A percentile compares a stretch with the other conserved stretches of the same genome.
phyloP scores from a whole-genome alignment of 2,329 filamentous ascomycete genomes.

The Emergomyces africanus region DNA sequence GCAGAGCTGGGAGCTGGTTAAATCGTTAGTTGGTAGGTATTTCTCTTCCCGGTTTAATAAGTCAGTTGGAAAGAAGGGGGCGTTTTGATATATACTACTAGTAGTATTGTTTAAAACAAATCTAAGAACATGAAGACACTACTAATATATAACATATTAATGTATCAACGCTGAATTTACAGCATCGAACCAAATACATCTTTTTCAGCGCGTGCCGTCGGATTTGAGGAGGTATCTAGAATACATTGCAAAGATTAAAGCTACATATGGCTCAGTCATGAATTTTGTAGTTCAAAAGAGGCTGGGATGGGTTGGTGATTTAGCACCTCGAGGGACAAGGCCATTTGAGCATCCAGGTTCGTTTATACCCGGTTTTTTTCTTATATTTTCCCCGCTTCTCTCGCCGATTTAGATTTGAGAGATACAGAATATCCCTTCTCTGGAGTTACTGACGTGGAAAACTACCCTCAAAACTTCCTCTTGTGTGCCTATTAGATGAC shows the following conservation, averaged over 20 bases:
- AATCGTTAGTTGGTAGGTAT: constrained; percentile 38
- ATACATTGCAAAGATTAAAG: constrained; percentile 44
- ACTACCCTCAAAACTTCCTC: background rate
- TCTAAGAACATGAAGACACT: background rate
- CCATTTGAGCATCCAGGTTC: constrained; percentile 27
- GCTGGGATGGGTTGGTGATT: constrained; percentile 43
- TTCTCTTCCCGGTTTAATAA: background rate
- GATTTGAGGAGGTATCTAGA: constrained; percentile 46
- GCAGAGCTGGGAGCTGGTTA: constrained; percentile 58
- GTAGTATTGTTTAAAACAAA: background rate
- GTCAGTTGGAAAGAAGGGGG: background rate
- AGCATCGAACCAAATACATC: constrained; percentile 56
- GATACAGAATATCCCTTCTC: background rate
- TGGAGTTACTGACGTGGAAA: background rate
- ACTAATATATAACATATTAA: too few species aligned
- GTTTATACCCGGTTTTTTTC: background rate
- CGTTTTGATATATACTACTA: too few species aligned
- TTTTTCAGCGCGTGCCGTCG: constrained; percentile 56
- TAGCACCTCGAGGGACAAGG: constrained; percentile 21
- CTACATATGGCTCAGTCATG: constrained; percentile 42
- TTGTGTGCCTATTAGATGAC: constrained; percentile 23
- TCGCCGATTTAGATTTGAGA: background rate
- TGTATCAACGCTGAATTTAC: background rate
- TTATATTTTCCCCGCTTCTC: background rate
- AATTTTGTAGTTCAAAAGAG: constrained; percentile 44